Evolutionary conservation across 257 asterid species (phyloP), one percentile per base, ranked within the genome.

Genomic region (Buddleja alternifolia): DNA sequence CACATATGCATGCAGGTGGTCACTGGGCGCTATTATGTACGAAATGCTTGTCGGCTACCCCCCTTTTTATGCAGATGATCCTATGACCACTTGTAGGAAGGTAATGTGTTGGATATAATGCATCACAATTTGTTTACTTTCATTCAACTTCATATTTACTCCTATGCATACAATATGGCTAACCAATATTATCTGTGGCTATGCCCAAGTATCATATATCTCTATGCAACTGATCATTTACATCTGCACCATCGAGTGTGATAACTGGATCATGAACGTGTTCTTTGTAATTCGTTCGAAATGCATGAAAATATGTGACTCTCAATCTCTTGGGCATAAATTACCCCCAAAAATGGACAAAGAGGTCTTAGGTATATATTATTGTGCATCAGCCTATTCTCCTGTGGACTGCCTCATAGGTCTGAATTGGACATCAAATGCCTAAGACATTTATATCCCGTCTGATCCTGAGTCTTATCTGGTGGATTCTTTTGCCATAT

Each of bases 1-100:
- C 25, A 53, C 68, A 73, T 63, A 57, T 75, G 68, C 55, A 51
- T 75, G 75, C 76, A 83, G 89, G 92, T 85, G 92, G 92, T 85
- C 92, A 16, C 67, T 85, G 52, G 92, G 89, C 17, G 92, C 89
- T 41, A 85, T 85, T 70, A 83, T 85, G 89, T 85, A 83, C 55
- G 92, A 85, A 76, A 85, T 85, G 92, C 89, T 85, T 74, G 83
- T 85, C 46, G 89, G 89, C 41, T 85, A 79, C 58, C 89, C 92
- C 36, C 92, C 92, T 19, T 86, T 86, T 66, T 86, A 83, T 75
- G 69, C 89, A 16, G 87, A 86, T 72, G 92, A 86, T 67, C 85
- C 89, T 41, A 79, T 83, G 83, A 83, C 85, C 73, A 77, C 89
- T 39, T 85, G 89, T 77, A 77, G 87, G 69, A 86, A 86, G 92